phyloP scores from a whole-genome alignment of 805 yeast genomes.

The Nakazawaea siamensis region DNA sequence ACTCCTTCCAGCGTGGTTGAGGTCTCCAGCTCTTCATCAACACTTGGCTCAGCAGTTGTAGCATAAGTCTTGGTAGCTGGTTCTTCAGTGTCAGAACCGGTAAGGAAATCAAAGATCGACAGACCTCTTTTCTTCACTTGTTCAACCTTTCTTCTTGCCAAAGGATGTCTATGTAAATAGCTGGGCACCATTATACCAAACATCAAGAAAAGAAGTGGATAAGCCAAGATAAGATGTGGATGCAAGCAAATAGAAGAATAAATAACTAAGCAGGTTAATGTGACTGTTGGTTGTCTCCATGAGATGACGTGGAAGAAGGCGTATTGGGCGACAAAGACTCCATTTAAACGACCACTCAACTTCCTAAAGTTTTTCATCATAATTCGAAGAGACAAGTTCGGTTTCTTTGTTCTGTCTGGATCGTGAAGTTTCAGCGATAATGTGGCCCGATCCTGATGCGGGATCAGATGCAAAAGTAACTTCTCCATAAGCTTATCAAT shows the following conservation, averaged over 20 bases:
- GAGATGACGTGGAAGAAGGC: conserved; percentile 50
- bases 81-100: conserved; percentile 9
- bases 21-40: not conserved
- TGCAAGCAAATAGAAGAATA: conserved; percentile 63
- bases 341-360: conserved; percentile 47
- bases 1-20: not conserved
- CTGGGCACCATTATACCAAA: conserved; percentile 62
- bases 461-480: conserved; percentile 40
- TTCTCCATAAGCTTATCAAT: conserved; percentile 50
- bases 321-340: conserved; percentile 53
- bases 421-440: conserved; percentile 34
- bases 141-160: conserved; percentile 33
- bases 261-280: conserved; percentile 48
- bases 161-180: conserved; percentile 61
- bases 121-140: conserved; percentile 44
- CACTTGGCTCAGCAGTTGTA: not conserved
- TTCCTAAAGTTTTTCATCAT: conserved; percentile 51
- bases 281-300: conserved; percentile 72
- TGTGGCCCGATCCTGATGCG: conserved; percentile 37
- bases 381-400: conserved; percentile 48
- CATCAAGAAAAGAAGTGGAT: conserved; percentile 52
- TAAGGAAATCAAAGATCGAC: conserved; percentile 34
- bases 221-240: conserved; percentile 58
- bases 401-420: conserved; percentile 33
- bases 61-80: not conserved